phyloP scores from a whole-genome alignment of 2,329 filamentous ascomycete genomes.

The Fusarium guadeloupense region DNA sequence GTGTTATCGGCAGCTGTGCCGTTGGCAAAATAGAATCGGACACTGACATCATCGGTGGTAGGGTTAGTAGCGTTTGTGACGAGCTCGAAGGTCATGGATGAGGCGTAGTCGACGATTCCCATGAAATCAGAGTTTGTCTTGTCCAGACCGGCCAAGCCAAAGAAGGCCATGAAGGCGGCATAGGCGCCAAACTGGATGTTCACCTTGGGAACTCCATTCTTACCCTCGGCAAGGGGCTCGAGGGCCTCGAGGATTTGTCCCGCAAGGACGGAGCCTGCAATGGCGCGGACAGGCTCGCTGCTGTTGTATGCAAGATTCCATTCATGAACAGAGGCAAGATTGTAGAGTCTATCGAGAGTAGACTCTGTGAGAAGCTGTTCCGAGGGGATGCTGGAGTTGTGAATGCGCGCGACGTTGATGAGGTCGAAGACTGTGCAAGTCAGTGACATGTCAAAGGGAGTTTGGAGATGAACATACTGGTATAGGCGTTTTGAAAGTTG shows the following conservation, averaged over 20 bases:
- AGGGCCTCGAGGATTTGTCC: conserved; percentile 64
- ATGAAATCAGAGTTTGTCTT: conserved; percentile 69
- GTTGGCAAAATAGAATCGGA: conserved; percentile 71
- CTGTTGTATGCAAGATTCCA: conserved; percentile 84
- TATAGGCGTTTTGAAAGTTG: conserved; percentile 68
- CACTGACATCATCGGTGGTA: conserved; percentile 57
- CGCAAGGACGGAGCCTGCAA: conserved; percentile 66
- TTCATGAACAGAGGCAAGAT: conserved; percentile 82
- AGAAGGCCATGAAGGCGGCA: conserved; percentile 70
- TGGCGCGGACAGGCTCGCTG: conserved; percentile 71
- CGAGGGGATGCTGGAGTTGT: conserved; percentile 68
- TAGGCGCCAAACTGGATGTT: conserved; percentile 69
- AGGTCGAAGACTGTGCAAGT: conserved; percentile 63
- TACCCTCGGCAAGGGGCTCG: conserved; percentile 58
- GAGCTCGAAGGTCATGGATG: conserved; percentile 81
- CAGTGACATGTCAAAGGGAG: conserved; percentile 51
- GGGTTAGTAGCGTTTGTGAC: conserved; percentile 64
- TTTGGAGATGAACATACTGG: conserved; percentile 61
- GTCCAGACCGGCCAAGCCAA: conserved; percentile 65
- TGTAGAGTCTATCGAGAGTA: conserved; percentile 69
- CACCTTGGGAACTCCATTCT: conserved; percentile 51
- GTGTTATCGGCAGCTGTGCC: conserved; percentile 65
- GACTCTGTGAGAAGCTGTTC: conserved; percentile 66
- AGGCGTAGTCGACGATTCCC: conserved; percentile 85
- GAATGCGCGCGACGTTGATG: conserved; percentile 67